Evolutionary conservation across 108 stramenopile genomes (phyloP), one percentile per base, ranked within the genome.

Genomic region (Cyclostephanos tholiformis): DNA sequence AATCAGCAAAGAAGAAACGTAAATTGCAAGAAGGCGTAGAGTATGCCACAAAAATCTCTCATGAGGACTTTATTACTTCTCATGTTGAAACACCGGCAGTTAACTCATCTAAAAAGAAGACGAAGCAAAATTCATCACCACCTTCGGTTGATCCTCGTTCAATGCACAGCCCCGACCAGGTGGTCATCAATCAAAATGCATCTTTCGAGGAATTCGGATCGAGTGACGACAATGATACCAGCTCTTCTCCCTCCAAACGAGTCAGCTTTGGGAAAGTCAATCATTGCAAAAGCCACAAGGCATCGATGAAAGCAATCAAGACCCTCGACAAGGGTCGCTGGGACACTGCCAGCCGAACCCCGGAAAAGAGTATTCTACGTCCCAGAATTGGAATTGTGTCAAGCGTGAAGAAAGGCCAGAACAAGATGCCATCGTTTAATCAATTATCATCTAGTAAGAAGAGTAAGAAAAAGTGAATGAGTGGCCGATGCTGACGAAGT

Each of bases 271-370:
- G 83, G 8, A 69, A 60, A 27, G 64, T 73, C 46, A 95, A 95
- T 63, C 79, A 83, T 46, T 73, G 85, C 66, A 89, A 90, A 65
- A 89, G 88, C 25, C 84, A 89, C 79, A 93, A 89, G 66, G 95
- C 92, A 6, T 89, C 88, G 10, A 92, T 95, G 85, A 90, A 89
- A 57, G 92, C 79, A n/a, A 61, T 93, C 38, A 76, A 83, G 50
- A 87, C 84, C 20, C 51, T 81, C 11, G 66, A 75, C 48, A 68
- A 75, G 51, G 53, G 75, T 25, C 78, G 85, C 22, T 84, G 82
- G 35, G 75, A 70, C 16, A 83, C 86, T 10, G 60, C 58, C 12
- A 70, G 66, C 23, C 65, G 65, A 6, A 84, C 89, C 12, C 91
- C 94, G 0, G 89, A 89, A 22, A 90, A 92, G 71, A 57, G 88